Base-by-base conservation (phyloP, 306 rosid genomes). In the Pyrus bretschneideri region DNA sequence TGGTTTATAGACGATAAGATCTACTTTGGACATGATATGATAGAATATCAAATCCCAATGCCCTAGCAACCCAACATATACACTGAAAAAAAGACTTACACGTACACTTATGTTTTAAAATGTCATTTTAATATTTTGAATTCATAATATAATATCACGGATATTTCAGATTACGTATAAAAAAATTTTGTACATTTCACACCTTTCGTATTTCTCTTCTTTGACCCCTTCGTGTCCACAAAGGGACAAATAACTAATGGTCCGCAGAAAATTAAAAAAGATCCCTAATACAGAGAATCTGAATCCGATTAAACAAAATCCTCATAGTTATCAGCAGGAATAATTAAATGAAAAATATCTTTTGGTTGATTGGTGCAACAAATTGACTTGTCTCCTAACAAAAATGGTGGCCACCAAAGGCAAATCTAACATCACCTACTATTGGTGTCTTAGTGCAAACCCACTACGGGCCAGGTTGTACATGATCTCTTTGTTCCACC, bases 261-360 rank as follows among this genome's bases (percentile, higher is more conserved):
- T 65, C 1, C 9, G 9, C 35, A 23, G 4, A 65, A 19, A 19
- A 18, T 25, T 25, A 1, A 13, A 27, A 61, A 23, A 5, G 12
- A n/a, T 5, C 29, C 30, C 63, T 23, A 19, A 63, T 81, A 62
- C 83, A 77, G 49, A 51, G 83, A 76, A 83, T 44, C 81, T 72
- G 60, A 77, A 75, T 74, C 84, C 13, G 31, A 1, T 69, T 72
- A 64, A 77, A 33, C 78, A 23, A 46, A 49, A 60, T 69, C 68
- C 44, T 40, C 29, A 14, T 33, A 23, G 42, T 17, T 81, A 63
- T 81, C 49, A n/a, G 63, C 54, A 42, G 25, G 29, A 49, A 59
- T 52, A 10, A 9, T 9, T 58, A 18, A 51, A 40, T 17, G 29
- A 70, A 33, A 61, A 33, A 54, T 22, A 30, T 70, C 58, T 55